These are phyloP conservation scores for Xylaria arbuscula DNA, from an alignment of 2,329 filamentous ascomycete genomes.

Conservation along the genomic window DNA sequence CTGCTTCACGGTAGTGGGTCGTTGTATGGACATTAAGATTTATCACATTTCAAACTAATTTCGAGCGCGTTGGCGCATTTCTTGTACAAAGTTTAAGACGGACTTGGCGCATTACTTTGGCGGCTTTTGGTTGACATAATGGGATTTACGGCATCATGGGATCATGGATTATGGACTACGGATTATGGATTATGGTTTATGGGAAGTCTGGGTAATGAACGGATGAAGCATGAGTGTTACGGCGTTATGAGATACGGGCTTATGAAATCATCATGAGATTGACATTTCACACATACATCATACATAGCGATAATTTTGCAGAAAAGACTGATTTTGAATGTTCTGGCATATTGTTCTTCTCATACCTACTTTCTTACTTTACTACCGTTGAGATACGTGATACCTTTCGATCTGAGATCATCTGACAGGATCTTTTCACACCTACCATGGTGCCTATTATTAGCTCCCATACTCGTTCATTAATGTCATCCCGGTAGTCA, in stretches of 20 bases:
- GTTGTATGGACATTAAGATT: constrained; percentile 38
- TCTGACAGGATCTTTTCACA: too few species aligned
- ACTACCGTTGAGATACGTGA: not conserved
- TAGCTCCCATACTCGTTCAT: too few species aligned
- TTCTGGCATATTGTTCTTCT: not conserved
- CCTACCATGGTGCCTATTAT: too few species aligned
- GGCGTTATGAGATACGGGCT: constrained; percentile 34
- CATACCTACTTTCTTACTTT: too few species aligned
- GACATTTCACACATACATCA: constrained; percentile 1
- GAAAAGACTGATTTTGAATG: not conserved
- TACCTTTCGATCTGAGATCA: not conserved
- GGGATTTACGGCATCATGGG: constrained; percentile 34
- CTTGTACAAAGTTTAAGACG: constrained; percentile 5
- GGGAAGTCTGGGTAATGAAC: constrained; percentile 15
- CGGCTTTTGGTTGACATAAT: constrained; percentile 18
- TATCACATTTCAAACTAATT: not conserved
- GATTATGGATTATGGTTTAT: constrained; percentile 12
- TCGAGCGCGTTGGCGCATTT: not conserved
- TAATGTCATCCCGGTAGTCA: too few species aligned
- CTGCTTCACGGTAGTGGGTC: constrained; percentile 39
- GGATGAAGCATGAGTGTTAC: constrained; percentile 34
- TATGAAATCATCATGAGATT: constrained; percentile 21
- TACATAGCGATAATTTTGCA: constrained; percentile 18
- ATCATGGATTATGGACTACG: not conserved
- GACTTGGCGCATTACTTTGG: constrained; percentile 11